phyloP scores from a whole-genome alignment of 2,329 filamentous ascomycete genomes.

The Penicillium sp. region DNA sequence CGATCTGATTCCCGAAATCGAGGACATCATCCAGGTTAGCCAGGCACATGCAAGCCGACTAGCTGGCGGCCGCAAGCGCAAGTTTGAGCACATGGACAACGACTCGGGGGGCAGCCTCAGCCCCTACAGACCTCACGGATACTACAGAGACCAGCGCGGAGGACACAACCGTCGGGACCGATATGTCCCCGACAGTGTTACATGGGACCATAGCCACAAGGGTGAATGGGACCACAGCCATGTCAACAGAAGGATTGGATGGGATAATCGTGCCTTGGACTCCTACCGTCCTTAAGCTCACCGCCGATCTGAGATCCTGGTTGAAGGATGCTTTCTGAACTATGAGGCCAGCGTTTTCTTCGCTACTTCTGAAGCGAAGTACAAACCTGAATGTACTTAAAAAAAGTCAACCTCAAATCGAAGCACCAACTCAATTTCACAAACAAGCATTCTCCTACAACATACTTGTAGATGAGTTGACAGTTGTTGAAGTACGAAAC shows the following conservation, averaged over 20 bases:
- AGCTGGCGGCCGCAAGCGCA: slow-evolving; percentile 40
- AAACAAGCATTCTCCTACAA: background rate
- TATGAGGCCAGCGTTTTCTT: background rate
- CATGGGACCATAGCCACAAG: slow-evolving; percentile 8
- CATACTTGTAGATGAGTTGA: background rate
- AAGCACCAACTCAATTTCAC: background rate
- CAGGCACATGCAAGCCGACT: slow-evolving; percentile 36
- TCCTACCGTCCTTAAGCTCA: slow-evolving; percentile 26
- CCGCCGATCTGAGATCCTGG: background rate
- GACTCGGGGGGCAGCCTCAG: background rate
- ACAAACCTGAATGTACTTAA: background rate
- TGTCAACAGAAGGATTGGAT: background rate
- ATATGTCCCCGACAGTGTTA: background rate
- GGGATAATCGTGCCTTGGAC: slow-evolving; percentile 18
- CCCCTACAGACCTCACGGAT: background rate
- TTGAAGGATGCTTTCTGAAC: background rate
- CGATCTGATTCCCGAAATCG: slow-evolving; percentile 33
- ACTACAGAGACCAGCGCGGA: background rate
- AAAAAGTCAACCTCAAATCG: background rate
- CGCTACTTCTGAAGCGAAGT: background rate
- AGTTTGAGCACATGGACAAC: slow-evolving; percentile 31
- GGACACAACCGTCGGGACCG: background rate
- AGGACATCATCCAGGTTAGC: slow-evolving; percentile 33
- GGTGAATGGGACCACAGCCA: background rate
- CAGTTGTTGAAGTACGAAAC: background rate